Base-by-base conservation (phyloP, 495 filamentous ascomycete genomes). In the Penicillium nucicola region DNA sequence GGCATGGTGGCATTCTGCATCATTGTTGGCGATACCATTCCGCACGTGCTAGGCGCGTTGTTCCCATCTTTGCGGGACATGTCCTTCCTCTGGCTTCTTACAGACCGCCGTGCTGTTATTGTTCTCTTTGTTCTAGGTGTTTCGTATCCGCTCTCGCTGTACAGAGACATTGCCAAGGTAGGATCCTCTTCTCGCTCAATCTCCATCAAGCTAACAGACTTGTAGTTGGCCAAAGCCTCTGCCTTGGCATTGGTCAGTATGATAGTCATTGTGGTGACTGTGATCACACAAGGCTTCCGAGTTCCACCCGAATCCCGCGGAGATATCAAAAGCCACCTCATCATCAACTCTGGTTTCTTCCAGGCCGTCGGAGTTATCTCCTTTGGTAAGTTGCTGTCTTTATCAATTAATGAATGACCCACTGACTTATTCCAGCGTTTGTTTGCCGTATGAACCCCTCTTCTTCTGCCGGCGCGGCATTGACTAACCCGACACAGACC, bases 1-100 rank as follows among this genome's bases (percentile, higher is more conserved):
- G 93, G 95, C 42, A 97, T 97, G 95, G 80, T 97, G 34, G 95
- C 95, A 17, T 98, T 96, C 70, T 93, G 92, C 48, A 89, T 98
- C 48, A 97, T 98, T 65, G 86, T 98, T 19, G 93, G 93, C 18
- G 93, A 98, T 66, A 88, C 88, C 1, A 96, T 98, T 57, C 93
- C 93, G 0, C 89, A 90, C 67, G 93, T 98, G 28, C 62, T 97
- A 56, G 71, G 73, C 14, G 89, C 91, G 10, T 60, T 96, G 9
- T 95, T 92, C 68, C 93, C 95, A 2, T 81, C 80, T 6, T 66
- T 97, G 25, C 66, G 71, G 31, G 72, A 84, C n/a, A 81, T 85
- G 65, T 78, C 87, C 3, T 85, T 97, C 14, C 71, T 96, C 14
- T 86, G 88, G 71, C 77, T 96, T 44, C 65, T 97, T 47, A 88